Evolutionary conservation across 2,329 filamentous ascomycete genomes (phyloP).

Genomic region (Trichoderma hamatum): DNA sequence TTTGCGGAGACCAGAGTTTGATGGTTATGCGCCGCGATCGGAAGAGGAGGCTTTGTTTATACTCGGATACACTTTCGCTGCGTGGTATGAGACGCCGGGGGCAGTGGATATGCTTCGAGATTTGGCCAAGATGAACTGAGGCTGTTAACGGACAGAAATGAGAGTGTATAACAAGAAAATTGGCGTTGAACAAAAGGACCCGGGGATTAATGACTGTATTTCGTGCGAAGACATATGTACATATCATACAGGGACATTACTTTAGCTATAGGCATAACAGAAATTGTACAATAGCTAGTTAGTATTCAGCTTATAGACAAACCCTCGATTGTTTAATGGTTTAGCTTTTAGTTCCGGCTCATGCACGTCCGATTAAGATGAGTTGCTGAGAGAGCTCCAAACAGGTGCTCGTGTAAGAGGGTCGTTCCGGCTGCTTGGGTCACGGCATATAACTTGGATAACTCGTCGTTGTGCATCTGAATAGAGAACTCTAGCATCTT

Average conservation of each 20-base stretch:
- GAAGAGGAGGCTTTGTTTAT: constrained; percentile 30
- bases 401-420: constrained; percentile 73
- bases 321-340: constrained; percentile 72
- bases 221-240: background rate
- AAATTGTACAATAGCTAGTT: too few relatives aligned
- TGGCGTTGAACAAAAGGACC: background rate
- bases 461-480: background rate
- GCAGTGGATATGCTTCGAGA: constrained; percentile 18
- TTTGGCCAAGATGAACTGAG: background rate
- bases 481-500: background rate
- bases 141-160: background rate
- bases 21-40: constrained; percentile 18
- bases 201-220: background rate
- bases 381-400: constrained; percentile 56
- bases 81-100: constrained; percentile 32
- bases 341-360: constrained; percentile 70
- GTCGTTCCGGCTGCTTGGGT: constrained; percentile 71
- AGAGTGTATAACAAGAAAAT: background rate
- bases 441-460: constrained; percentile 35
- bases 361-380: constrained; percentile 49
- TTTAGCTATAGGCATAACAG: too few relatives aligned
- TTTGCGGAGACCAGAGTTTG: background rate
- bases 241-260: too few relatives aligned
- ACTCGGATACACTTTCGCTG: constrained; percentile 23
- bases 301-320: too few relatives aligned